These are phyloP conservation scores for Agapanthus africanus DNA, from an alignment of 106 monocot species.

Conservation along the genomic window DNA sequence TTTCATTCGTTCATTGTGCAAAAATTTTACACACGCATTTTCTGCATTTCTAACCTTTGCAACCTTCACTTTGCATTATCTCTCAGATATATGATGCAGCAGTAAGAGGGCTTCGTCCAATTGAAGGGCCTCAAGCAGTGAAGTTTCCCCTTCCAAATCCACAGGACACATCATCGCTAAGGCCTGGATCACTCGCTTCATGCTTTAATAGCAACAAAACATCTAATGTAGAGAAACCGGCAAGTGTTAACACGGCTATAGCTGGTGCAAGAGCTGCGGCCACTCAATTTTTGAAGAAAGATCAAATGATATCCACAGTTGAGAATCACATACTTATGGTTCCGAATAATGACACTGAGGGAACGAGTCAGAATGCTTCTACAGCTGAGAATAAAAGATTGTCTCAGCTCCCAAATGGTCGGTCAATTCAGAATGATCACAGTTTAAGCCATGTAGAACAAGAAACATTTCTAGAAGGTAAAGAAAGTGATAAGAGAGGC, in stretches of 20 bases:
- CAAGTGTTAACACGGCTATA: conserved; percentile 47
- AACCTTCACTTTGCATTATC: not conserved
- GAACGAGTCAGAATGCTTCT: not conserved
- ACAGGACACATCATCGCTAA: conserved; percentile 36
- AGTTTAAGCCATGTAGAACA: not conserved
- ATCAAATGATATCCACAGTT: not conserved
- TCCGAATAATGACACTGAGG: conserved; percentile 5
- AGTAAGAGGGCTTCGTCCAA: conserved; percentile 53
- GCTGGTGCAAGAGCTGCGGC: conserved; percentile 72
- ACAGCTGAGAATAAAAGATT: not conserved
- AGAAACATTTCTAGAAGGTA: not conserved
- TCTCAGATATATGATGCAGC: conserved; percentile 69
- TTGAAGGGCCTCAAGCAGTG: conserved; percentile 60
- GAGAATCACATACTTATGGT: not conserved
- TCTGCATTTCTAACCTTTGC: not conserved
- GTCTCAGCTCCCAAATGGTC: not conserved
- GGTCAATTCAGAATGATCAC: not conserved
- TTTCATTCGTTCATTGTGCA: not conserved
- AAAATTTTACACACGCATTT: not conserved
- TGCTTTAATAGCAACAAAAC: conserved; percentile 4
- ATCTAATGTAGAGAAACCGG: conserved; percentile 20
- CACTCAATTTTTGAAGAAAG: conserved; percentile 62
- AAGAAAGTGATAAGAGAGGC: not conserved
- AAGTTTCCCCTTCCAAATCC: conserved; percentile 81
- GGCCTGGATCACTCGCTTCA: conserved; percentile 51